phyloP scores from a whole-genome alignment of 495 filamentous ascomycete species.

The Neurospora sp. region DNA sequence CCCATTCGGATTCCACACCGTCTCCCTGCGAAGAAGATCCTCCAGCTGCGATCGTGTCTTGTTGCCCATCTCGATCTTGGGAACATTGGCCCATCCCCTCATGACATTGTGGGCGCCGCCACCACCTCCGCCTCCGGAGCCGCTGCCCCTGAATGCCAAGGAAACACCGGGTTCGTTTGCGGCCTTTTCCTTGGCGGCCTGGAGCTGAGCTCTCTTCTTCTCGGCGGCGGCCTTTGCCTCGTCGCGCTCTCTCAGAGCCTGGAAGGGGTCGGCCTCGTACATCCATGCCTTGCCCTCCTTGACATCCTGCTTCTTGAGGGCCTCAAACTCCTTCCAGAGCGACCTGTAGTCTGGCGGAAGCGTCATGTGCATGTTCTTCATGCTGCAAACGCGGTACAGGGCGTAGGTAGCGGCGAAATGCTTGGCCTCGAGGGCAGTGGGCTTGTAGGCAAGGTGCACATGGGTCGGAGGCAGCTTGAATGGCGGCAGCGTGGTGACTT shows the following conservation, averaged over 20 bases:
- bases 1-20: constrained; percentile 76
- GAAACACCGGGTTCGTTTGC: constrained; percentile 41
- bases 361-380: constrained; percentile 89
- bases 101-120: constrained; percentile 24
- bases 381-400: constrained; percentile 82
- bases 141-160: constrained; percentile 27
- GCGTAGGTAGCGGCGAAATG: constrained; percentile 89
- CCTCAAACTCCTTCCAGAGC: constrained; percentile 82
- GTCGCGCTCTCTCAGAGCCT: constrained; percentile 65
- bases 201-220: constrained; percentile 57
- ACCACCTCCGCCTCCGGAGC: constrained; percentile 9
- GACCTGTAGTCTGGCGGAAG: constrained; percentile 81
- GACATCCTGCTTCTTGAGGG: constrained; percentile 65
- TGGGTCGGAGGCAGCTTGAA: constrained; percentile 68
- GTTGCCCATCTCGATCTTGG: constrained; percentile 86
- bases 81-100: constrained; percentile 74
- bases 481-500: constrained; percentile 61
- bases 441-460: constrained; percentile 55
- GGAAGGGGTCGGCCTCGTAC: constrained; percentile 93
- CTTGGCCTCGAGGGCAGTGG: constrained; percentile 76
- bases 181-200: constrained; percentile 52
- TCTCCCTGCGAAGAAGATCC: constrained; percentile 59
- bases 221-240: constrained; percentile 58
- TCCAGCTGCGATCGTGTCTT: constrained; percentile 70
- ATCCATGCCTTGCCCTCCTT: constrained; percentile 74